Evolutionary conservation across 2,329 filamentous ascomycete genomes (phyloP).

Genomic region (Penicillium sp.): DNA sequence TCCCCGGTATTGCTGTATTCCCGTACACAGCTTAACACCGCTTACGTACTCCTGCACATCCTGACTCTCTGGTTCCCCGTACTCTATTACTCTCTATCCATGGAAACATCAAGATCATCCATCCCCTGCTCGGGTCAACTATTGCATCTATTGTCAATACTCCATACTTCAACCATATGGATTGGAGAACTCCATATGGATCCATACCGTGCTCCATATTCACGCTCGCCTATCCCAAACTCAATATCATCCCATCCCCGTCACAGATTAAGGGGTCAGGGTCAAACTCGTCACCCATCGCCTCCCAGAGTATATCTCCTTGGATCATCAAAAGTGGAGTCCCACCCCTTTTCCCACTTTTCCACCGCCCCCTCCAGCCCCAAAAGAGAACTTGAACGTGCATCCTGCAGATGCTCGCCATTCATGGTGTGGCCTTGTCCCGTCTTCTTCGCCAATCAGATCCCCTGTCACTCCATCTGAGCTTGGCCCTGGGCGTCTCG

Average conservation of each 20-base stretch:
- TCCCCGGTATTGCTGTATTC: too few relatives aligned
- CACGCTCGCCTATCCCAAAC: background rate
- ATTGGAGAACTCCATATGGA: too few relatives aligned
- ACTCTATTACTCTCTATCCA: too few relatives aligned
- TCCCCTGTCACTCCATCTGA: background rate
- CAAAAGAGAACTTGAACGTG: background rate
- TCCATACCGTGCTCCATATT: background rate
- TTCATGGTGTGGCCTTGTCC: background rate
- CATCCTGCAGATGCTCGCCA: background rate
- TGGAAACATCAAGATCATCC: too few relatives aligned
- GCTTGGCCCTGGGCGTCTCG: conserved; percentile 1
- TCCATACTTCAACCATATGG: background rate
- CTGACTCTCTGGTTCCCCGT: too few relatives aligned
- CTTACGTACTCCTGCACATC: too few relatives aligned
- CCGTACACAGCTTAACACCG: too few relatives aligned
- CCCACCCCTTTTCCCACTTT: background rate
- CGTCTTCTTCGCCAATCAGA: background rate
- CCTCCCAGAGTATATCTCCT: background rate
- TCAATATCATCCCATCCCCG: background rate
- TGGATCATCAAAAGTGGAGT: conserved; percentile 3
- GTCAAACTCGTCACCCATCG: conserved; percentile 1
- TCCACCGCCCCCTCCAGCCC: background rate
- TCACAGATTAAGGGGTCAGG: conserved; percentile 15
- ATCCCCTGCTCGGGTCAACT: too few relatives aligned
- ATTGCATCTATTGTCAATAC: background rate